Base-by-base conservation (phyloP, 2,329 filamentous ascomycete species). In the Pochonia chlamydosporia region DNA sequence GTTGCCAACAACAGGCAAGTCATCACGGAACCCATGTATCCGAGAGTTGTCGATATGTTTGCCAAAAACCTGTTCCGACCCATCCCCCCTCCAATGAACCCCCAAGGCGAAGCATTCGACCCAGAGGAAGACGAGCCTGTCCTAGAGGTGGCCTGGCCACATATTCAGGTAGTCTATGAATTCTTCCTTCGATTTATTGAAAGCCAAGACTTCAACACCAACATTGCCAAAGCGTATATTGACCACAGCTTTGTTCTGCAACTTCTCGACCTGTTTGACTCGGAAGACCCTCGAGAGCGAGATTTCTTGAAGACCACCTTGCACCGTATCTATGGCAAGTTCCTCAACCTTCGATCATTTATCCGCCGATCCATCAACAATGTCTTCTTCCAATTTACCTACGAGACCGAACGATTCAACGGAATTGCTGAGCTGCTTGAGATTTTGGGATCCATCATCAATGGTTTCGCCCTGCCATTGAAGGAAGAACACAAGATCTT, bases 401-500 rank as follows among this genome's bases (percentile, higher is more conserved):
- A 99, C 66, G 93, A 99, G 70, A 99, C 93, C 4, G 93, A 99
- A 69, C 82, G 93, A 49, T 97, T 99, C 74, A 99, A 99, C 60
- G 93, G 93, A 46, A 96, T 99, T 61, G 93, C 93, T 3, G 93
- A 99, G 67, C 75, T 99, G 25, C 78, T 99, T 30, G 93, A 99
- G 66, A 99, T 99, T 56, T 75, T 99, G 44, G 93, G 93, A 25
- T 97, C 93, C 54, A 99, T 99, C 62, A 99, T 99, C 76, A 99
- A 99, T 65, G 93, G 93, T 40, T 99, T 99, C 64, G 93, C 93
- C 20, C 73, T 99, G 48, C 93, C 93, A 11, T 75, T 99, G 45
- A 99, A 99, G 71, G 93, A 99, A 63, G 93, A 99, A 65, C 93
- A 99, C 74, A 99, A 99, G 72, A 81, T 97, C 24, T 99, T 99